These are phyloP conservation scores for Ophiosphaerella korrae DNA, from an alignment of 2,329 filamentous ascomycete genomes.

Conservation along the genomic window DNA sequence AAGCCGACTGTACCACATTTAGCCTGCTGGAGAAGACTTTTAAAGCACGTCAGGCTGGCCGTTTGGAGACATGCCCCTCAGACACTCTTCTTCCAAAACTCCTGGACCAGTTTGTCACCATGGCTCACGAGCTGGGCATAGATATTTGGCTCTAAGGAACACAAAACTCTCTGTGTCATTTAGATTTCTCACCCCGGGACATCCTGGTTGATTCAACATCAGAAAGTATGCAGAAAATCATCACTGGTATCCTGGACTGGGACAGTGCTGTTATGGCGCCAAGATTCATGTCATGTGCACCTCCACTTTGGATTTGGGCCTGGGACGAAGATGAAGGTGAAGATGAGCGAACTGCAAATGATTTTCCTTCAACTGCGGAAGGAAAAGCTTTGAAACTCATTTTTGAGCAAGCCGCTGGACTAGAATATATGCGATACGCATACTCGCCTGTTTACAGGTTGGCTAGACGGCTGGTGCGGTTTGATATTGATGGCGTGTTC, in stretches of 20 bases:
- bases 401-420: slow-evolving; percentile 34
- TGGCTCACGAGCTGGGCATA: neutral
- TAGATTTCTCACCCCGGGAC: neutral
- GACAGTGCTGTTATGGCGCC: slow-evolving; percentile 35
- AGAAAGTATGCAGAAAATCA: neutral
- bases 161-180: neutral
- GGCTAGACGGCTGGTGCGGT: neutral
- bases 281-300: slow-evolving; percentile 29
- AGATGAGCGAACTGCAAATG: slow-evolving; percentile 15
- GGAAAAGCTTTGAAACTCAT: slow-evolving; percentile 23
- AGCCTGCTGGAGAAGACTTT: neutral
- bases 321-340: slow-evolving; percentile 24
- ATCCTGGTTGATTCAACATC: neutral
- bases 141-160: neutral
- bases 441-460: neutral
- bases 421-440: slow-evolving; percentile 10
- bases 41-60: neutral
- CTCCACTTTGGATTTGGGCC: slow-evolving; percentile 37
- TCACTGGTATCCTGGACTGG: slow-evolving; percentile 36
- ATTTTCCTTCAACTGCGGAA: slow-evolving; percentile 7
- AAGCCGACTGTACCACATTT: no score
- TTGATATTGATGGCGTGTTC: neutral
- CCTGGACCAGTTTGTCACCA: neutral
- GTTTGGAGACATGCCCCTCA: neutral
- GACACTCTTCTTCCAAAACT: neutral